phyloP scores from a whole-genome alignment of 768 basidiomycete genomes.

The Phlebiopsis gigantea region DNA sequence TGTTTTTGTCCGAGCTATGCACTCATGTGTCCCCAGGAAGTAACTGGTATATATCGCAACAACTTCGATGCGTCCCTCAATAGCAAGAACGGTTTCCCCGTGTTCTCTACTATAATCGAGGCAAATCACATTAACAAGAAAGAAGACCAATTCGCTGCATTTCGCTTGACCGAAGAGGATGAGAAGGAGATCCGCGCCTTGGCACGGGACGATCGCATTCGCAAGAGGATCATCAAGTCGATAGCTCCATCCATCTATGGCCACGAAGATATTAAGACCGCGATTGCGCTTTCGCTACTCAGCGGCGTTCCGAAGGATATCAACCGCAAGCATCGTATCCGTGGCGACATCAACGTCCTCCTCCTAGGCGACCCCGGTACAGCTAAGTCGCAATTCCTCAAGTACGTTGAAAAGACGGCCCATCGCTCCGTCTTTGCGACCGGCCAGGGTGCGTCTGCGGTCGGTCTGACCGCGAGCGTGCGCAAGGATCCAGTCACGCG shows the following conservation, averaged over 20 bases:
- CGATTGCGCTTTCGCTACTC: constrained; percentile 91
- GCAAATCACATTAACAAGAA: constrained; percentile 99
- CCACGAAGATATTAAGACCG: constrained; percentile 98
- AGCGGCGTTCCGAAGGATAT: constrained; percentile 94
- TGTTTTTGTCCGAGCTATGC: neutral
- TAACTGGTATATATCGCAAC: constrained; percentile 97
- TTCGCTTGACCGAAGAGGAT: constrained; percentile 95
- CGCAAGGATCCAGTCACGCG: constrained; percentile 95
- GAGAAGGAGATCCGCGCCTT: constrained; percentile 87
- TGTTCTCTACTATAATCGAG: constrained; percentile 97
- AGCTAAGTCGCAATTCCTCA: constrained; percentile 98
- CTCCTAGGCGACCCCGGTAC: constrained; percentile 97
- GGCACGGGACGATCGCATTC: constrained; percentile 87
- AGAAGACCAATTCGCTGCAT: constrained; percentile 98
- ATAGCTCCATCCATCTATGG: constrained; percentile 99
- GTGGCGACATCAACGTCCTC: constrained; percentile 97
- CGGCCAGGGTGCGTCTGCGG: constrained; percentile 96
- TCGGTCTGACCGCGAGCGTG: constrained; percentile 98
- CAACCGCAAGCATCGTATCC: constrained; percentile 91
- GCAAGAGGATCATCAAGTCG: constrained; percentile 96
- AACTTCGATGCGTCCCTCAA: constrained; percentile 98
- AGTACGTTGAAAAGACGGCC: constrained; percentile 98
- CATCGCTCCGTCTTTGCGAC: constrained; percentile 97
- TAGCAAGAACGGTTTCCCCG: constrained; percentile 98
- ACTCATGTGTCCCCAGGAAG: constrained; percentile 55